Evolutionary conservation across 345 rosid genomes (phyloP), one percentile per base, ranked within the genome.

Genomic region (Hibiscus tridactylites): DNA sequence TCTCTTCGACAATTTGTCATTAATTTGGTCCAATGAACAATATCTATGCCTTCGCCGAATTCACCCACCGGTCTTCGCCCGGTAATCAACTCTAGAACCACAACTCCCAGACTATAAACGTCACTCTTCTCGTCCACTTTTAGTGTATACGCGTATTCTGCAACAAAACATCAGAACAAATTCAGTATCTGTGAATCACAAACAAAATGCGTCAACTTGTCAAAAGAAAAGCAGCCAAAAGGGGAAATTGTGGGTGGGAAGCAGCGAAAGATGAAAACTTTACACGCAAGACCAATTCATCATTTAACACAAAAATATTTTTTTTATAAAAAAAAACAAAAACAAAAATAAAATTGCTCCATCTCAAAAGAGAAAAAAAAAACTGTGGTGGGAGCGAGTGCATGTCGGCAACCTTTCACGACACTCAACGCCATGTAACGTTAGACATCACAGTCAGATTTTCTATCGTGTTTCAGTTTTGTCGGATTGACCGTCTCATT

Each of bases 121-220:
- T 90, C 96, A 10, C 89, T 90, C 66, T 88, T 90, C 73, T 90
- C 89, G 1, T 90, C 89, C 73, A 90, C 96, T 71, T 80, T 84
- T 37, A 90, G 46, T 5, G 96, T 88, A 68, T 90, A 87, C 2
- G 96, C 96, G 29, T 88, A 90, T 57, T 90, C 96, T 90, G 79
- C 0, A 13, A 13, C 35, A 12, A 72, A 29, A 3, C 6, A 6
- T 1, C 0, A 9, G 3, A 9, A 9, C 46, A 9, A 9, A 42
- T 42, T 42, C 46, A 42, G 11, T 42, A 42, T 1, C 59, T 44
- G 21, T 9, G 24, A 46, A 42, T 56, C 44, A 66, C 57, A 26
- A 66, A 56, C 6, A 42, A 65, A 54, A 52, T 35, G 11, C 11
- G 68, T 47, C 68, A 61, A 72, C 68, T 72, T 72, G 60, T 6